Conservation (phyloP, 306 rosid genomes). For the Abrus pulchellus region DNA sequence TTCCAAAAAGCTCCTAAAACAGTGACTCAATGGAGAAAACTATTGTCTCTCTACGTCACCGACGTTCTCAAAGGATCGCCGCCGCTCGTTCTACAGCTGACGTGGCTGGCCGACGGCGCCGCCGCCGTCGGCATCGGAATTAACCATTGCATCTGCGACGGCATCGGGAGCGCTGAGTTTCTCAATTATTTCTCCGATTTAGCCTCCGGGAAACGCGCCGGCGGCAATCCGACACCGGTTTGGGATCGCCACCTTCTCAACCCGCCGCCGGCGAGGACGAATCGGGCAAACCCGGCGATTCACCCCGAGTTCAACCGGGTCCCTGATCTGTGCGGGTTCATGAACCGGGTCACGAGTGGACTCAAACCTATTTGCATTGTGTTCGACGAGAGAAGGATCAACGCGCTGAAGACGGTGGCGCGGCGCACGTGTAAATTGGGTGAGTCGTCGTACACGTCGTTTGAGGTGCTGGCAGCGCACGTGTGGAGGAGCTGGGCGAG, state of each 20-base stretch:
- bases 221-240: slow-evolving; percentile 46
- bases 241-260: slow-evolving; percentile 86
- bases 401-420: slow-evolving; percentile 58
- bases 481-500: slow-evolving; percentile 95
- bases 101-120: slow-evolving; percentile 81
- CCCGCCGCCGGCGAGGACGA: background rate
- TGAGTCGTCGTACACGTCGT: slow-evolving; percentile 59
- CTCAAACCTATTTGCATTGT: slow-evolving; percentile 67
- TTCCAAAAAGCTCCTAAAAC: slow-evolving; percentile 67
- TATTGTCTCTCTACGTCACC: slow-evolving; percentile 63
- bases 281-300: background rate
- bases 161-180: slow-evolving; percentile 81
- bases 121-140: slow-evolving; percentile 80
- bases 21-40: slow-evolving; percentile 71
- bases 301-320: slow-evolving; percentile 69
- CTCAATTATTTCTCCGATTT: slow-evolving; percentile 69
- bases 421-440: slow-evolving; percentile 43
- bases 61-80: slow-evolving; percentile 88
- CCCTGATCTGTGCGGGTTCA: slow-evolving; percentile 74
- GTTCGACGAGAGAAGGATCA: slow-evolving; percentile 53
- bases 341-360: slow-evolving; percentile 61
- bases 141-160: slow-evolving; percentile 83
- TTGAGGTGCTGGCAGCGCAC: slow-evolving; percentile 84
- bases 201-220: slow-evolving; percentile 51
- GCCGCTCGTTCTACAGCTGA: slow-evolving; percentile 76